Conservation (phyloP, 108 stramenopile species). For the Fistulifera pelliculosa region DNA sequence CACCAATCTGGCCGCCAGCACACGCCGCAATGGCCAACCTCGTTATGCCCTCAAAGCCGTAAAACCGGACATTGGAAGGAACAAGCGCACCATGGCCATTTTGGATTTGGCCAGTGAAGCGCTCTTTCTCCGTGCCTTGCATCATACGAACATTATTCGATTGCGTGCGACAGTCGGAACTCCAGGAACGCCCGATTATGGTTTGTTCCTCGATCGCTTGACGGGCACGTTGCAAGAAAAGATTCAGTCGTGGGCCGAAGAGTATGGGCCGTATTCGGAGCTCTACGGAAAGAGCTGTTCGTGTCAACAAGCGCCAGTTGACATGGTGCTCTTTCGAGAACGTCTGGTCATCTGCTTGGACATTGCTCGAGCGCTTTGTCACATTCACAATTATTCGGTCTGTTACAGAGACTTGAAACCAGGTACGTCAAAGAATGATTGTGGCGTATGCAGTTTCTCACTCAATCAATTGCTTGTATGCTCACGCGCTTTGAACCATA, state of each 20-base stretch:
- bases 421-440: too few relatives aligned
- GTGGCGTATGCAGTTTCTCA: too few relatives aligned
- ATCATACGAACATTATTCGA: conserved; percentile 58
- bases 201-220: conserved; percentile 54
- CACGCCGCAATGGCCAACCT: conserved; percentile 32
- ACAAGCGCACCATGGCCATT: conserved; percentile 49
- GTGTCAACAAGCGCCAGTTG: too few relatives aligned
- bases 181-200: conserved; percentile 37
- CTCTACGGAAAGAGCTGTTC: neutral
- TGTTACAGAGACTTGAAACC: conserved; percentile 27
- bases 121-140: conserved; percentile 39
- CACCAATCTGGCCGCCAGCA: too few relatives aligned
- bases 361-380: conserved; percentile 23
- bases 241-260: conserved; percentile 32
- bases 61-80: too few relatives aligned
- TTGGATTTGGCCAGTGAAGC: conserved; percentile 21
- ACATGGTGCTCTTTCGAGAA: neutral
- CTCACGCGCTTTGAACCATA: conserved; percentile 2
- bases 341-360: conserved; percentile 19
- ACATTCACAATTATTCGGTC: conserved; percentile 19
- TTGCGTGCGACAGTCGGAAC: conserved; percentile 48
- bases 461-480: too few relatives aligned
- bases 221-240: conserved; percentile 41
- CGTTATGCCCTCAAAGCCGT: conserved; percentile 17
- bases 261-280: neutral